A percentile compares a stretch with the other conserved stretches of the same genome.
These are phyloP conservation scores for Hsuehochloa calcarea DNA, from an alignment of 176 grass and related monocot species.

Conservation along the genomic window DNA sequence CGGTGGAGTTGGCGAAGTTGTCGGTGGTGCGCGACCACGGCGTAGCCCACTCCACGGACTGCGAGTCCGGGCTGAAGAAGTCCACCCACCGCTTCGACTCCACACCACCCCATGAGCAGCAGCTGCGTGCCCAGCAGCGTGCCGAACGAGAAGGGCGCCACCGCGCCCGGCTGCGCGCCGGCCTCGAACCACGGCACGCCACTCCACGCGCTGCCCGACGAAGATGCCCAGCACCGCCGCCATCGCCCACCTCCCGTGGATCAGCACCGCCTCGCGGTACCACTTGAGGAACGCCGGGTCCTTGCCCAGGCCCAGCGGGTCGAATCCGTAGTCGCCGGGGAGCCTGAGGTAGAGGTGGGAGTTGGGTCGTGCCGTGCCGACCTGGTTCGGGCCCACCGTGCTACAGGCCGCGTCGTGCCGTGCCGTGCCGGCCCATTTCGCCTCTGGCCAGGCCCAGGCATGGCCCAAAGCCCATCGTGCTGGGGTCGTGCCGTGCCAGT, in stretches of 20 bases:
- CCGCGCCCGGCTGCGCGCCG: constrained; percentile 76
- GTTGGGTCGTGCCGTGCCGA: too few relatives aligned
- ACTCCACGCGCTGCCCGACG: constrained; percentile 90
- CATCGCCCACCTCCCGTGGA: constrained; percentile 98
- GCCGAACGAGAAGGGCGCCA: constrained; percentile 96
- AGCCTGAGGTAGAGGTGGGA: constrained; percentile 32
- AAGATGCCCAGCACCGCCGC: constrained; percentile 87
- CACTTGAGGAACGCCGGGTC: constrained; percentile 98
- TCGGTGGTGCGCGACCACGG: constrained; percentile 90
- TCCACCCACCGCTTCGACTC: constrained; percentile 98
- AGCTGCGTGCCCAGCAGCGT: constrained; percentile 87
- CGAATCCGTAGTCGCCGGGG: constrained; percentile 86
- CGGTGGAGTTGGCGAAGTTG: constrained; percentile 91
- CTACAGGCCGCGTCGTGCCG: too few relatives aligned
- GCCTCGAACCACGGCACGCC: constrained; percentile 96
- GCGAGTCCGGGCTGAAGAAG: constrained; percentile 99
- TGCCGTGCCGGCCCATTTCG: too few relatives aligned
- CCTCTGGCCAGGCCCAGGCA: too few relatives aligned
- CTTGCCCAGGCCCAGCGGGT: constrained; percentile 90
- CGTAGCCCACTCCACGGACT: constrained; percentile 87
- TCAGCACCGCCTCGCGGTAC: constrained; percentile 97
- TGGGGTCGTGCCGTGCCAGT: too few relatives aligned
- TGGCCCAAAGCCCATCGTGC: too few relatives aligned
- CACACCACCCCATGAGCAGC: constrained; percentile 97
- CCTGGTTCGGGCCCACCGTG: too few relatives aligned